A percentile compares a stretch with the other conserved stretches of the same genome.
These are phyloP conservation scores for Calonectria henricotiae DNA, from an alignment of 2,329 filamentous ascomycete genomes.

Conservation along the genomic window DNA sequence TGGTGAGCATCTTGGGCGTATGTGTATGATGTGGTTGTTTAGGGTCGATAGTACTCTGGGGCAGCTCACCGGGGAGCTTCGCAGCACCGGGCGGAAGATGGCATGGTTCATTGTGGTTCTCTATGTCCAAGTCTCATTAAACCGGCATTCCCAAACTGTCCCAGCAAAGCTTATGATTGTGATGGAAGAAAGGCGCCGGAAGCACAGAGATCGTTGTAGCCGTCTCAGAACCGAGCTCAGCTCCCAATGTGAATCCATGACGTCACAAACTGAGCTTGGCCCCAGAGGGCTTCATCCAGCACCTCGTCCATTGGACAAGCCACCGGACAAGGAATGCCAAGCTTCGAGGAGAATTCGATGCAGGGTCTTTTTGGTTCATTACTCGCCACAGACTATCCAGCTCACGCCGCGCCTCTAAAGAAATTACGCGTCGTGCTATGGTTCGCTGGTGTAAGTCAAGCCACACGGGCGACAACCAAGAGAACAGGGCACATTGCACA, in stretches of 20 bases:
- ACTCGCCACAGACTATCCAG: background rate
- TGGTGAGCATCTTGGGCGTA: conserved; percentile 29
- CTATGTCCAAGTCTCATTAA: conserved; percentile 9
- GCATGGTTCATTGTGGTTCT: conserved; percentile 44
- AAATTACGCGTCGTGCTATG: background rate
- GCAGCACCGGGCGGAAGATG: conserved; percentile 42
- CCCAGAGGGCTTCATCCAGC: conserved; percentile 32
- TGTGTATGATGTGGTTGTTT: conserved; percentile 24
- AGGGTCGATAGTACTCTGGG: conserved; percentile 25
- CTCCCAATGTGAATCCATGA: conserved; percentile 31
- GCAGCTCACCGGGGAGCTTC: conserved; percentile 42
- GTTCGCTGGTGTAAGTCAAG: conserved; percentile 1
- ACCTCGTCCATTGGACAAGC: conserved; percentile 25
- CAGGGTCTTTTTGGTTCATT: conserved; percentile 11
- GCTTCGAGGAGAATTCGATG: background rate
- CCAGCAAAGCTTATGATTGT: background rate
- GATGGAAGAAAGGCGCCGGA: background rate
- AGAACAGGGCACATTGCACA: too few relatives aligned
- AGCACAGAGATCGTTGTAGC: conserved; percentile 5
- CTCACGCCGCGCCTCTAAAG: background rate
- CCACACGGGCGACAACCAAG: background rate
- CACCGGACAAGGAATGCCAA: conserved; percentile 16
- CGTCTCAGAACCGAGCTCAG: conserved; percentile 6
- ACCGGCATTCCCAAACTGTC: background rate
- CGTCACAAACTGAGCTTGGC: conserved; percentile 31